These are phyloP conservation scores for Nothopassalora personata DNA, from an alignment of 2,329 filamentous ascomycete genomes.

Conservation along the genomic window DNA sequence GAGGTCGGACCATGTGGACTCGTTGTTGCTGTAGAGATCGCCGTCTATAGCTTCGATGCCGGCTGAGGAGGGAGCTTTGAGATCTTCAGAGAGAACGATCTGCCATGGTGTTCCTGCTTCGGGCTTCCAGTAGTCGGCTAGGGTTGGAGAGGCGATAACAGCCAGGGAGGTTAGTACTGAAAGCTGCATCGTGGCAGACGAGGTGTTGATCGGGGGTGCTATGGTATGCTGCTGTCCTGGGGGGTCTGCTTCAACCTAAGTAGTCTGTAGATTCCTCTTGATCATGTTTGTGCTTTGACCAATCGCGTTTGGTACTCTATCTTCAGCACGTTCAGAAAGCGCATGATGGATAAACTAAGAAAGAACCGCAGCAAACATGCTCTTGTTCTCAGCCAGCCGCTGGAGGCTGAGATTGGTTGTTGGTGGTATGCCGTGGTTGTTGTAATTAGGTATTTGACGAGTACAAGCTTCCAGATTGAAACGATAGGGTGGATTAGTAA, in stretches of 20 bases:
- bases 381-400: neutral
- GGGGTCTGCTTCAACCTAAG: neutral
- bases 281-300: neutral
- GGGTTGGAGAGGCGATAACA: neutral
- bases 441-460: too few relatives aligned
- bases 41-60: constrained; percentile 6
- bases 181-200: neutral
- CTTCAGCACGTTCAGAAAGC: neutral
- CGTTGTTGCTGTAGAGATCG: constrained; percentile 8
- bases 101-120: constrained; percentile 2
- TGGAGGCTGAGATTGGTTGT: neutral
- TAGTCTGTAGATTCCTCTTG: neutral
- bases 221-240: neutral
- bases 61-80: neutral
- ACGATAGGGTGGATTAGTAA: too few relatives aligned
- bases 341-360: neutral
- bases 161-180: neutral
- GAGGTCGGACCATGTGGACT: constrained; percentile 2
- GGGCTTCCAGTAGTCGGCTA: neutral
- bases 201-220: neutral
- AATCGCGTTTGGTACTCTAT: neutral
- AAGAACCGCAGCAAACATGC: too few relatives aligned
- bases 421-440: neutral
- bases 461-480: too few relatives aligned
- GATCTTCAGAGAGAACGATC: constrained; percentile 1